phyloP scores from a whole-genome alignment of 2,329 filamentous ascomycete genomes.

The Trichoderma simmonsii region DNA sequence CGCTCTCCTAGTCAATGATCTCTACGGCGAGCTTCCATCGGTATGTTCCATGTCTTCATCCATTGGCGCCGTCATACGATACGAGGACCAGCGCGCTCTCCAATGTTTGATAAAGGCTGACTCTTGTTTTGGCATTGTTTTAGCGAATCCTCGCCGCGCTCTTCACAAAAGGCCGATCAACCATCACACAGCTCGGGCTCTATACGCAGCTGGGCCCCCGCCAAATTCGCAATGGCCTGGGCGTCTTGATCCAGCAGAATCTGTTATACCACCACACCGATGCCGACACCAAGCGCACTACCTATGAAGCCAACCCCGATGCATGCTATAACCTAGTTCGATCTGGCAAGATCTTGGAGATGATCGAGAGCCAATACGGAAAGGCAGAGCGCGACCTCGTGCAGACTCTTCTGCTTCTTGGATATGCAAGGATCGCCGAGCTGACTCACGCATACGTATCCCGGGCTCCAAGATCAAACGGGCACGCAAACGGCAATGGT shows the following conservation, averaged over 20 bases:
- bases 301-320: constrained; percentile 80
- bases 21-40: constrained; percentile 87
- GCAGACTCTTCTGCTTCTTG: constrained; percentile 70
- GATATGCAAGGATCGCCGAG: constrained; percentile 71
- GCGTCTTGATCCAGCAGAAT: constrained; percentile 83
- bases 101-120: constrained; percentile 27
- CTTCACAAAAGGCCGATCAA: constrained; percentile 73
- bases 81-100: background rate
- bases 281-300: constrained; percentile 58
- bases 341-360: constrained; percentile 74
- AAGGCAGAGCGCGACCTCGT: constrained; percentile 70
- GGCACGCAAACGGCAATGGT: constrained; percentile 25
- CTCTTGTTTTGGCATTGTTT: constrained; percentile 19
- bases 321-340: constrained; percentile 81
- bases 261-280: constrained; percentile 73
- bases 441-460: constrained; percentile 60
- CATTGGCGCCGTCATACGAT: background rate
- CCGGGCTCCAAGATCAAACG: constrained; percentile 35
- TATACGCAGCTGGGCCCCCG: constrained; percentile 70
- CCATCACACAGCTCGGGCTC: constrained; percentile 64
- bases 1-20: constrained; percentile 81
- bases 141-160: constrained; percentile 84
- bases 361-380: constrained; percentile 72
- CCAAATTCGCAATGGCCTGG: constrained; percentile 77
- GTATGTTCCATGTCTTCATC: constrained; percentile 47